Conservation (phyloP, 768 basidiomycete species). For the Saitozyma podzolica region DNA sequence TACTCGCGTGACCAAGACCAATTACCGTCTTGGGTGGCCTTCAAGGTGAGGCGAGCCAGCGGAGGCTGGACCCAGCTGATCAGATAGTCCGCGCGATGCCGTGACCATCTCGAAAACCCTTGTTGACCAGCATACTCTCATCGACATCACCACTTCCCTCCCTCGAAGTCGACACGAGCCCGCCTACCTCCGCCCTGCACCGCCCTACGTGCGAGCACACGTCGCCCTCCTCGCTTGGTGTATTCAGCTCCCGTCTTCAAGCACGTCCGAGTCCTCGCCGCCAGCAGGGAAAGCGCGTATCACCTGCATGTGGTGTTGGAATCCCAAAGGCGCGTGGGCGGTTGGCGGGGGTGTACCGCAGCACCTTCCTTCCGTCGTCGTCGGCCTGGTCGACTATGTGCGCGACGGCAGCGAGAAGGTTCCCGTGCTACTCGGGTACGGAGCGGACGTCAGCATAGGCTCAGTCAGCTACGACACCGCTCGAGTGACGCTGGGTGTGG, state of each 20-base stretch:
- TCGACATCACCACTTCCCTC: conserved; percentile 90
- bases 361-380: conserved; percentile 80
- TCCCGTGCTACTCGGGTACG: conserved; percentile 73
- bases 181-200: conserved; percentile 83
- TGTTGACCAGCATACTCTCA: conserved; percentile 74
- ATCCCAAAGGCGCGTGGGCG: conserved; percentile 83
- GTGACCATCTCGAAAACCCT: conserved; percentile 88
- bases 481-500: conserved; percentile 75
- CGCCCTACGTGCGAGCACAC: conserved; percentile 87
- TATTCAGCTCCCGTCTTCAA: conserved; percentile 61
- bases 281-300: conserved; percentile 58
- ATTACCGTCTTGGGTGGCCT: conserved; percentile 93
- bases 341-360: conserved; percentile 70
- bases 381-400: conserved; percentile 79
- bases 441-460: conserved; percentile 77
- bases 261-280: conserved; percentile 52
- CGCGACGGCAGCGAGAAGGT: conserved; percentile 71
- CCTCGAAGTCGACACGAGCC: conserved; percentile 89
- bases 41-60: conserved; percentile 68
- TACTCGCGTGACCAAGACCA: conserved; percentile 83
- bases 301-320: conserved; percentile 94
- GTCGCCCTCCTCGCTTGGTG: conserved; percentile 90
- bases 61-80: background rate
- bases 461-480: conserved; percentile 76
- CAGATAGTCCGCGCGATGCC: conserved; percentile 78